Evolutionary conservation across 768 basidiomycete genomes (phyloP), one percentile per base, ranked within the genome.

Genomic region (Tephrocybe sp.): DNA sequence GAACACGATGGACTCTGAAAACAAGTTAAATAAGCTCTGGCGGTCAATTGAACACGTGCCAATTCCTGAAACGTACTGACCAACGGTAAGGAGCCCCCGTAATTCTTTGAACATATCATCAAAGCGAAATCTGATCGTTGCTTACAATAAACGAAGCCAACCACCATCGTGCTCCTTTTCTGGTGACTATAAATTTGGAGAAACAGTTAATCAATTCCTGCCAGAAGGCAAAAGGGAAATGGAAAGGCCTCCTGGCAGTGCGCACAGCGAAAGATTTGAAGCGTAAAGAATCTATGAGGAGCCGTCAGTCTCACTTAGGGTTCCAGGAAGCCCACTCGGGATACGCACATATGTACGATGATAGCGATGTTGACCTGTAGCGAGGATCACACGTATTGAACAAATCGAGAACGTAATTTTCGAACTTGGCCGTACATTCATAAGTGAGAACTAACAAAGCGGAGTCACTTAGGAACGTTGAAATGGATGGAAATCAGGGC

Each of bases 261-360:
- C n/a, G n/a, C 32, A 48, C 47, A 48, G 11, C 38, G 26, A 40
- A 39, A 48, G 5, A 48, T 48, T 40, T 48, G 47, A 20, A 48
- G 26, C 2, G 47, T 40, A 14, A 48, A 48, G n/a, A 40, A 48
- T 9, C 47, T 48, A 24, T 14, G 24, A 15, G 39, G 18, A 25
- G n/a, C 7, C 6, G 14, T 45, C 32, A 45, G 28, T 30, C 20
- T 11, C 17, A 21, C n/a, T 8, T 20, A 36, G 8, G 34, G 38
- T 20, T 6, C n/a, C 10, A n/a, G 8, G 25, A 26, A 17, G 25
- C 20, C 4, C 12, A 24, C 21, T 26, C 18, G 26, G 5, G 28
- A 26, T 25, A 28, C 47, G 25, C 20, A 48, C 47, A 32, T 15
- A 17, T 48, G 47, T 12, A 40, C 47, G 26, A 48, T n/a, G 12